Evolutionary conservation across 805 yeast genomes (phyloP).

Genomic region (Candida xiaguanensis): DNA sequence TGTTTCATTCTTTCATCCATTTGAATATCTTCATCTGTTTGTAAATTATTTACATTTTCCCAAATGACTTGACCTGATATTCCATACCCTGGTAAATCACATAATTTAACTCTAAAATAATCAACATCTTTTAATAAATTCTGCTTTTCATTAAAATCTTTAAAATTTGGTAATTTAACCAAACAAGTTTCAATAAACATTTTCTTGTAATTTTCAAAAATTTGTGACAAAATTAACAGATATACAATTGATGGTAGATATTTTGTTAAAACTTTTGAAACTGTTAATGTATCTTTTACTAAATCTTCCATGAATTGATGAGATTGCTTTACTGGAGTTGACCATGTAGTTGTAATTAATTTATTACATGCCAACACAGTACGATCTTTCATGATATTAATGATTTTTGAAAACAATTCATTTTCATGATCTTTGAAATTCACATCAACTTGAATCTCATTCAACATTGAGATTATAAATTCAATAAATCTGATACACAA

Average conservation of each 20-base stretch:
- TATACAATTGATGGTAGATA: conserved; percentile 52
- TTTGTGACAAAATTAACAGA: conserved; percentile 42
- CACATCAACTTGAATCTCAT: conserved; percentile 11
- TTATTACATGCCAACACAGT: conserved; percentile 48
- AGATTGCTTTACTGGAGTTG: conserved; percentile 43
- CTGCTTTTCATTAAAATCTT: conserved; percentile 51
- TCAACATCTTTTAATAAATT: conserved; percentile 57
- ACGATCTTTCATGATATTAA: conserved; percentile 69
- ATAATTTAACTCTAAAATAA: conserved; percentile 58
- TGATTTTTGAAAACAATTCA: conserved; percentile 59
- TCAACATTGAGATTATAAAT: conserved; percentile 14
- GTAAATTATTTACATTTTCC: conserved; percentile 53
- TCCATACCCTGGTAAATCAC: conserved; percentile 56
- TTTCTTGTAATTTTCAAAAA: conserved; percentile 57
- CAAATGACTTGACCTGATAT: conserved; percentile 60
- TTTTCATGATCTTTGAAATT: conserved; percentile 56
- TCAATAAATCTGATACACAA: conserved; percentile 64
- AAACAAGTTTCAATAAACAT: conserved; percentile 50
- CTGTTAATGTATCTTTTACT: conserved; percentile 64
- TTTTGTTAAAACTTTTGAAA: conserved; percentile 55
- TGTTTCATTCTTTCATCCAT: conserved; percentile 46
- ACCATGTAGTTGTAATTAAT: conserved; percentile 48
- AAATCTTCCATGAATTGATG: conserved; percentile 63
- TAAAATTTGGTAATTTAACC: conserved; percentile 42
- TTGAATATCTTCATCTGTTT: conserved; percentile 45